phyloP scores from a whole-genome alignment of 2,329 filamentous ascomycete genomes.

The Colletotrichum sublineola region DNA sequence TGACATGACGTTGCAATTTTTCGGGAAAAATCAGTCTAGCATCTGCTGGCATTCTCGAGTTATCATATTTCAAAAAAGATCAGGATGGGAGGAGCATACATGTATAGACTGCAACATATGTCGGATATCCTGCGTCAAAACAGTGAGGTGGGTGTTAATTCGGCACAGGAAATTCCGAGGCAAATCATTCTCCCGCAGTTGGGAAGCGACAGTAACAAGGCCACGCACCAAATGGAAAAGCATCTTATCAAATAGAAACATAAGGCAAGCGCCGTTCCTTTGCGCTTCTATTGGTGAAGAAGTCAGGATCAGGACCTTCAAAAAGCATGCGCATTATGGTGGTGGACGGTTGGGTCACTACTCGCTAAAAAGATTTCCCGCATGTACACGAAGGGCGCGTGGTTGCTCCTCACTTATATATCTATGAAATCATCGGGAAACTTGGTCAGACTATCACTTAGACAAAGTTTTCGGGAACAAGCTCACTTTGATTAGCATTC shows the following conservation, averaged over 20 bases:
- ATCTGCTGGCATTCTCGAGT: constrained; percentile 5
- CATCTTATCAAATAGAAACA: not conserved
- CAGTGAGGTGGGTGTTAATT: not conserved
- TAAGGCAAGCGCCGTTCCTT: not conserved
- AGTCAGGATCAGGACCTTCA: not conserved
- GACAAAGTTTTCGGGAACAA: not conserved
- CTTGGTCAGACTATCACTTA: not conserved
- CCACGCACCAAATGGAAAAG: not conserved
- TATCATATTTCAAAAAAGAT: not conserved
- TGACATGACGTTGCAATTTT: constrained; percentile 24
- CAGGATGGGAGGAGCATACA: not conserved
- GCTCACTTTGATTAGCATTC: not conserved
- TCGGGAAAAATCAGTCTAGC: constrained; percentile 17
- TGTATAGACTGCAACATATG: not conserved
- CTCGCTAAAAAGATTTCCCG: constrained; percentile 21
- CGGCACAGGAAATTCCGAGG: not conserved
- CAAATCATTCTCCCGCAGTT: not conserved
- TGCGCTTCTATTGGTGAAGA: not conserved
- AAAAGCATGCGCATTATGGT: not conserved
- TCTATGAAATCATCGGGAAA: not conserved
- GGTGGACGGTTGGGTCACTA: constrained; percentile 5
- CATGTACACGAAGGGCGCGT: constrained; percentile 16
- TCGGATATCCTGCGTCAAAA: not conserved
- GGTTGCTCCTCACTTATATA: not conserved
- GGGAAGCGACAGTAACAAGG: not conserved